Conservation (phyloP, 345 rosid genomes). For the Citrus hindsii region DNA sequence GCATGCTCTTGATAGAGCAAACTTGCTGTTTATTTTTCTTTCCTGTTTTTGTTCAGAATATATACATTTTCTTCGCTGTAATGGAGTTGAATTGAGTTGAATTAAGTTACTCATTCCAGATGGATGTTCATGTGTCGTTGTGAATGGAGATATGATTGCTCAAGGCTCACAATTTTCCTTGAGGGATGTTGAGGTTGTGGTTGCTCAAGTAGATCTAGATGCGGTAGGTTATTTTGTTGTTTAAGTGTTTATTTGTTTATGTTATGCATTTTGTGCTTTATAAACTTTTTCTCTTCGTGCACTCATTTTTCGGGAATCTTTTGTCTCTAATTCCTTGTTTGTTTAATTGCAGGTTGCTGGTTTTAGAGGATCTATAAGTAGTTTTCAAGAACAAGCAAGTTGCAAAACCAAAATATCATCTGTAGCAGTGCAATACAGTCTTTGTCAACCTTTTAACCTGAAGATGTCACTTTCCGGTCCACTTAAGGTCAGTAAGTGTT, state of each 20-base stretch:
- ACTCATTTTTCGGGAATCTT: background rate
- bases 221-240: constrained; percentile 50
- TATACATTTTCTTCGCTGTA: background rate
- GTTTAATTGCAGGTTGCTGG: constrained; percentile 75
- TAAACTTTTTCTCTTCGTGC: background rate
- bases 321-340: constrained; percentile 7
- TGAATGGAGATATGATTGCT: constrained; percentile 82
- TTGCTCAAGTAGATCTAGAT: constrained; percentile 88
- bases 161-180: constrained; percentile 94
- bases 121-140: constrained; percentile 83
- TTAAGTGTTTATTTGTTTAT: background rate
- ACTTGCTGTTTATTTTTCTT: background rate
- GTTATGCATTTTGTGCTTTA: background rate
- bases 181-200: constrained; percentile 86
- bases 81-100: background rate
- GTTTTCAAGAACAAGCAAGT: constrained; percentile 91
- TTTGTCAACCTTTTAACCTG: constrained; percentile 70
- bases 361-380: constrained; percentile 79
- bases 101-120: constrained; percentile 35
- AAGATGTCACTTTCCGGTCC: constrained; percentile 71
- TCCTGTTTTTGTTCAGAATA: background rate
- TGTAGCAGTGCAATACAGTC: constrained; percentile 57
- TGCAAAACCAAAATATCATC: constrained; percentile 61
- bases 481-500: constrained; percentile 41
- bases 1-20: background rate